These are phyloP conservation scores for Colletotrichum brevisporum DNA, from an alignment of 2,329 filamentous ascomycete genomes.

Conservation along the genomic window DNA sequence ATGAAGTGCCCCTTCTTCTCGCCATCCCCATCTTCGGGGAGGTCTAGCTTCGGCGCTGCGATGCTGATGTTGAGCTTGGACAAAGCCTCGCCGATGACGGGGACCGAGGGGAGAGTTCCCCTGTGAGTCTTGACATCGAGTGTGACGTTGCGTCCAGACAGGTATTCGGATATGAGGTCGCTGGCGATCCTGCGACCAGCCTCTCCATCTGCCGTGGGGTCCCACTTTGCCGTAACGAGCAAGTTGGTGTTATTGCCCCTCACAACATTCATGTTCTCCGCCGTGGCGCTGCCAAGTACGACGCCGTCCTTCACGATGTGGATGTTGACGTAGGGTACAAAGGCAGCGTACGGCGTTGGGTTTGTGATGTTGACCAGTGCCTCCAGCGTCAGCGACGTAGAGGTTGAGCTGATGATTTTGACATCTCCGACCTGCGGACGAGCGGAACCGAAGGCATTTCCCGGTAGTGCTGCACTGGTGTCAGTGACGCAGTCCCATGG, in stretches of 20 bases:
- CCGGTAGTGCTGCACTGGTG: constrained; percentile 68
- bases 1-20: constrained; percentile 78
- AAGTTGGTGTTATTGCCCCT: constrained; percentile 82
- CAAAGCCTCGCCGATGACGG: constrained; percentile 79
- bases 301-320: constrained; percentile 81
- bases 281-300: constrained; percentile 81
- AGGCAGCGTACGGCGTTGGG: constrained; percentile 87
- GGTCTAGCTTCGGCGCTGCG: constrained; percentile 75
- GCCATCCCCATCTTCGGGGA: constrained; percentile 66
- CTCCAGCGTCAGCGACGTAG: constrained; percentile 78
- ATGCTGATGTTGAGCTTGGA: constrained; percentile 80
- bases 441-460: constrained; percentile 62
- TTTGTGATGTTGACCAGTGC: constrained; percentile 89
- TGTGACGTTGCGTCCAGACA: constrained; percentile 89
- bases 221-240: constrained; percentile 79
- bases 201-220: constrained; percentile 77
- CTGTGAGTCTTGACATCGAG: constrained; percentile 81
- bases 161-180: constrained; percentile 85
- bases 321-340: constrained; percentile 84
- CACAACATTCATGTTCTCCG: constrained; percentile 72
- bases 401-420: constrained; percentile 79
- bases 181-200: constrained; percentile 73
- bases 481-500: constrained; percentile 48
- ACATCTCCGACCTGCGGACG: constrained; percentile 79
- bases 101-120: constrained; percentile 80